Conservation (phyloP, 2,329 filamentous ascomycete species). For the Diaporthe sp. region DNA sequence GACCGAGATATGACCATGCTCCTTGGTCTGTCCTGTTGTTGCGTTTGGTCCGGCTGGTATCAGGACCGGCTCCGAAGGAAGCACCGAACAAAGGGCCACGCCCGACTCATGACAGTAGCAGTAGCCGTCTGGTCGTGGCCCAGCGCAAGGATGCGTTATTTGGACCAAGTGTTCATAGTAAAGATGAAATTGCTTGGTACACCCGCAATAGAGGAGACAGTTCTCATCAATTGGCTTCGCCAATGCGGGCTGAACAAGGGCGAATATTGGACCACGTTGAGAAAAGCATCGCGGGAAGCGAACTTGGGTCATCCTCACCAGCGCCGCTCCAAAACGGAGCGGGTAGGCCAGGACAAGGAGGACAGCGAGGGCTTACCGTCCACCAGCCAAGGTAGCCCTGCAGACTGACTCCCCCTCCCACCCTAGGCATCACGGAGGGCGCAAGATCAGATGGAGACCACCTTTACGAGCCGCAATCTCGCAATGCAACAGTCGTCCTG, state of each 20-base stretch:
- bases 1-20: constrained; percentile 12
- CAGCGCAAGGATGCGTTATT: constrained; percentile 11
- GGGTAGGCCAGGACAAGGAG: constrained; percentile 24
- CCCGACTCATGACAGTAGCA: constrained; percentile 27
- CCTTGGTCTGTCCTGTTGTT: constrained; percentile 8
- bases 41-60: constrained; percentile 11
- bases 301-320: constrained; percentile 30
- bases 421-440: constrained; percentile 1
- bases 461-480: constrained; percentile 34
- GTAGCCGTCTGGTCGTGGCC: constrained; percentile 13
- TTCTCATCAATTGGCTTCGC: constrained; percentile 21
- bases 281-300: constrained; percentile 31
- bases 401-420: not conserved
- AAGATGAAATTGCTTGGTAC: constrained; percentile 30
- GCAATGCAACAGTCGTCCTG: constrained; percentile 23
- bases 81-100: constrained; percentile 17
- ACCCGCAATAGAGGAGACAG: not conserved
- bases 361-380: not conserved
- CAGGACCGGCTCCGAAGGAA: constrained; percentile 18
- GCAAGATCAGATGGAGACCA: constrained; percentile 27
- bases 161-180: constrained; percentile 18
- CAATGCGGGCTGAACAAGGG: constrained; percentile 10
- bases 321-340: constrained; percentile 24
- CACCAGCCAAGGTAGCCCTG: constrained; percentile 24
- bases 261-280: constrained; percentile 25